phyloP scores from a whole-genome alignment of 1,139 yeast species.

The Suhomyces taliae region DNA sequence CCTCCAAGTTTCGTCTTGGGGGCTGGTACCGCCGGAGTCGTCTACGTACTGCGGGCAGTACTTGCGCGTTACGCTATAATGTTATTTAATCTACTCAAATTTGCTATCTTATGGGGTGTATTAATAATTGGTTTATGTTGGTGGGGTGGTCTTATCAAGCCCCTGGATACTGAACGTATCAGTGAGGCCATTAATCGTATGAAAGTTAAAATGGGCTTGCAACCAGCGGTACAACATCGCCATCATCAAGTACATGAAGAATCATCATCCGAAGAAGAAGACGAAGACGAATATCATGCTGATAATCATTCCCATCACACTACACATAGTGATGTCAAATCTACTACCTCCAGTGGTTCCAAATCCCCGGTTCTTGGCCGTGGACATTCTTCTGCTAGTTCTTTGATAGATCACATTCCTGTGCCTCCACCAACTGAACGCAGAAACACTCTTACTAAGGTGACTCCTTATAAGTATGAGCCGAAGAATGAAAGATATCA shows the following conservation, averaged over 20 bases:
- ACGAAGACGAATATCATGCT: slow-evolving; percentile 2
- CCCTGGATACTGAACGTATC: slow-evolving; percentile 21
- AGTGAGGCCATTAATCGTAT: slow-evolving; percentile 10
- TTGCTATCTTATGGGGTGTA: slow-evolving; percentile 27
- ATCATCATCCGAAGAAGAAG: slow-evolving; percentile 4
- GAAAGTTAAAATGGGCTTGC: slow-evolving; percentile 10
- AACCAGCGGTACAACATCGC: not conserved
- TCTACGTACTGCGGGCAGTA: slow-evolving; percentile 23
- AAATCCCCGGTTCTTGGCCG: slow-evolving; percentile 1
- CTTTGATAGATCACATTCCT: slow-evolving; percentile 2
- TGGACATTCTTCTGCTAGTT: not conserved
- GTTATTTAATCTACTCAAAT: slow-evolving; percentile 22
- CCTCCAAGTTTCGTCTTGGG: slow-evolving; percentile 38
- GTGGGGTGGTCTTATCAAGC: slow-evolving; percentile 32
- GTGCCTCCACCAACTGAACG: slow-evolving; percentile 15
- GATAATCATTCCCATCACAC: not conserved
- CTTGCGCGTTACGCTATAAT: slow-evolving; percentile 22
- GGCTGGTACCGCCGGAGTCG: slow-evolving; percentile 21
- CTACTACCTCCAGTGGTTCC: slow-evolving; percentile 1
- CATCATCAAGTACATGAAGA: slow-evolving; percentile 1
- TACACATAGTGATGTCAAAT: slow-evolving; percentile 1
- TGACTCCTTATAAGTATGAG: slow-evolving; percentile 24
- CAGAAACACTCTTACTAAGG: slow-evolving; percentile 23
- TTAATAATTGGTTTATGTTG: slow-evolving; percentile 28
- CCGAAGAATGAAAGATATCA: slow-evolving; percentile 12